Evolutionary conservation across 495 filamentous ascomycete genomes (phyloP), one percentile per base, ranked within the genome.

Genomic region (Penicillium pancosmium): DNA sequence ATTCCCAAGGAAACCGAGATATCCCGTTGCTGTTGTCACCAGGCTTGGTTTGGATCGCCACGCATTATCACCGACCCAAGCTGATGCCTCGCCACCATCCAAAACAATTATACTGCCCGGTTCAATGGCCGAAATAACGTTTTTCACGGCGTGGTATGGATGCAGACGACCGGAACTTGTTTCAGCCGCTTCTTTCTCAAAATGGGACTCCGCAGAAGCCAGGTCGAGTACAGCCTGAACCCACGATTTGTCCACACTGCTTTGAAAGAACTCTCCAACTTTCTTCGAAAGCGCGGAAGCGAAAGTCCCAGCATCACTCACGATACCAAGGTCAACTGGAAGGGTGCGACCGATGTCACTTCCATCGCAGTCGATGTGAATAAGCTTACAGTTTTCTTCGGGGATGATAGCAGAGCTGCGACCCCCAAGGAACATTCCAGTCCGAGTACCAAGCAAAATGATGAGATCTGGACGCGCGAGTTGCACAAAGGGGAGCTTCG

Each of bases 351-450:
- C 66, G 3, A 72, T 69, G 34, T 72, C 69, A 16, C 52, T 25
- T 6, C 64, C 66, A 16, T 69, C 69, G 9, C 55, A 47, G 49
- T 72, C 69, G 1, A 72, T 65, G 8, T 71, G 69, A 9, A 72
- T 23, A 4, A 69, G 56, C 27, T 64, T 60, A 52, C 69, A 69
- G 31, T 60, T 60, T 27, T 63, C 36, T 10, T 46, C 50, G 7
- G 69, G 69, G 21, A 72, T 67, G 23, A 72, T 66, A 19, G 62
- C 62, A 9, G 64, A 60, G 52, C 59, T 64, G 18, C 62, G 62
- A 13, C 66, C 62, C 3, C 54, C 66, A 2, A 72, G 62, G 31
- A 62, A 69, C 69, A 72, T 69, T 16, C 69, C 69, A 16, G 69
- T 72, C 41, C 69, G 55, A 0, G 69, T 61, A 19, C 69, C 69